Percentiles rank a stretch among this genome's conserved stretches.
These are phyloP conservation scores for Diaporthe batatas DNA, from an alignment of 2,329 filamentous ascomycete species.

Conservation along the genomic window DNA sequence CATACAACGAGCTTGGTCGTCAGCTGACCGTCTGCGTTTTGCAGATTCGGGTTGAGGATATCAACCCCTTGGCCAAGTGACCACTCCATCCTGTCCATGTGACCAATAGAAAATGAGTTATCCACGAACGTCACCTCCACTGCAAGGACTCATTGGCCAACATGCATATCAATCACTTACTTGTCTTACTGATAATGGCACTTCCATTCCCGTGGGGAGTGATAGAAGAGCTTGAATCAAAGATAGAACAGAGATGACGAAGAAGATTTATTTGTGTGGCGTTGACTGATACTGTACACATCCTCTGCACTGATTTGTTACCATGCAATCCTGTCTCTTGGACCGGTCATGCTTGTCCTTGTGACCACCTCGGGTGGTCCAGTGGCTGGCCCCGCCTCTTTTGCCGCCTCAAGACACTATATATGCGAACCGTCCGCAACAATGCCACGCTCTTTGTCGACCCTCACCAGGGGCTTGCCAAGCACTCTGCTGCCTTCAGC, in stretches of 20 bases:
- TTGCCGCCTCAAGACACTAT: neutral
- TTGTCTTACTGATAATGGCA: neutral
- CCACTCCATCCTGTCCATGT: neutral
- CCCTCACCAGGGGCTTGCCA: neutral
- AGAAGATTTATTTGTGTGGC: neutral
- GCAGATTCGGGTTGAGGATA: conserved; percentile 8
- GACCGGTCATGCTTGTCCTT: neutral
- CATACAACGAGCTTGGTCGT: conserved; percentile 4
- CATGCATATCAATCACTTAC: neutral
- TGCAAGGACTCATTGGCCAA: conserved; percentile 7
- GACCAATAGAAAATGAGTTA: neutral
- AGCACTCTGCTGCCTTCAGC: conserved; percentile 3
- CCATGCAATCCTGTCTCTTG: neutral
- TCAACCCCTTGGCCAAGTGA: conserved; percentile 8
- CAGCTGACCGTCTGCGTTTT: conserved; percentile 30
- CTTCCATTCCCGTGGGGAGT: neutral
- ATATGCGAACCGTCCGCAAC: neutral
- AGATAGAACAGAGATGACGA: too few relatives aligned
- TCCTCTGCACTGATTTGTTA: neutral
- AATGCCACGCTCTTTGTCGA: neutral
- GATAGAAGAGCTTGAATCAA: neutral
- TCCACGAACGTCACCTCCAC: neutral
- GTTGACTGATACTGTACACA: neutral
- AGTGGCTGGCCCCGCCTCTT: neutral
- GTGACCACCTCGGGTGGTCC: conserved; percentile 11